Evolutionary conservation across 2,329 filamentous ascomycete species (phyloP), one percentile per base, ranked within the genome.

Genomic region (Chaetomium sp.): DNA sequence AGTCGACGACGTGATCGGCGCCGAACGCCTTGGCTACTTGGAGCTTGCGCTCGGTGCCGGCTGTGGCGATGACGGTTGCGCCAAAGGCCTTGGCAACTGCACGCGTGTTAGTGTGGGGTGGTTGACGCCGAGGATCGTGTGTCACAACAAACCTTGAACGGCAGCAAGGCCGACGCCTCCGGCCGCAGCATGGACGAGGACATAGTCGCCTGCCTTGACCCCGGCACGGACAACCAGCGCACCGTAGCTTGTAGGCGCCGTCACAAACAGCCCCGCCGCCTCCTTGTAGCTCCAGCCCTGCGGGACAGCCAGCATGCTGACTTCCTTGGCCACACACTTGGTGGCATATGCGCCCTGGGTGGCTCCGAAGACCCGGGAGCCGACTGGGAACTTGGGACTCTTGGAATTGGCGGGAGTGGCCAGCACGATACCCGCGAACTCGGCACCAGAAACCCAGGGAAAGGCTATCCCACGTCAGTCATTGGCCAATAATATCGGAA

Each of bases 31-130:
- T 84, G 56, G 93, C 94, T 10, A 97, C 86, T 63, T 90, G 85
- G 9, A 93, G 83, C 79, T 98, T 98, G 60, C 89, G 86, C 71
- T 86, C 76, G 1, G 90, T 91, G 1, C 93, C 92, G 0, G 93
- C 94, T 0, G 94, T 97, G 4, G 94, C 94, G 67, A 98, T 89
- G n/a, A 98, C 94, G 3, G 85, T 95, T 10, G 94, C 94, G 7
- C 94, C 94, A 59, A 90, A 88, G 0, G 93, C 94, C 78, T 97
- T 97, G 31, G 94, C 94, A 66, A 98, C 81, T 82, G 35, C 9
- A 10, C 55, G 21, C 3, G 23, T 23, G n/a, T 61, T 45, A 49
- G 60, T 31, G 4, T 42, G 51, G 13, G 19, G 16, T n/a, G 10
- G 3, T 2, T 25, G 4, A 7, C 9, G 12, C 16, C 5, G 8